These are phyloP conservation scores for Chloranthus sessilifolius DNA, from an alignment of 164 flowering plant genomes.

Conservation along the genomic window DNA sequence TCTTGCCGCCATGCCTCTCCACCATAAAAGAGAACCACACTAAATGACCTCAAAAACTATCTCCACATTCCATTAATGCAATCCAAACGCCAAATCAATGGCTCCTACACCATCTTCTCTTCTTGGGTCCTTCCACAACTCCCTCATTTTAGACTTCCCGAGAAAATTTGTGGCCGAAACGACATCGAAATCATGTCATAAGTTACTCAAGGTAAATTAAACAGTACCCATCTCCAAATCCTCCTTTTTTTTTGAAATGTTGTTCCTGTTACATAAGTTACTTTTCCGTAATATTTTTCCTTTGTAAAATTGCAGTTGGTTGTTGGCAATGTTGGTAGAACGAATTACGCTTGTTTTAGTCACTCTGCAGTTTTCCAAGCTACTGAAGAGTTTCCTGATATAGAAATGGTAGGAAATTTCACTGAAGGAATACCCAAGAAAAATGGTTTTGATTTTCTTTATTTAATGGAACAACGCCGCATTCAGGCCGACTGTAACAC, in stretches of 20 bases:
- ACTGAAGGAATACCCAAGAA: slow-evolving; percentile 2
- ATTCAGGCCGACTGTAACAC: slow-evolving; percentile 16
- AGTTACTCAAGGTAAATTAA: slow-evolving; percentile 20
- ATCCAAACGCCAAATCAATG: slow-evolving; percentile 15
- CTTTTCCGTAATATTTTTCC: neutral
- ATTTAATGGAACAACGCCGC: slow-evolving; percentile 23
- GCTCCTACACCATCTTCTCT: slow-evolving; percentile 10
- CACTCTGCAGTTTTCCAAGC: slow-evolving; percentile 8
- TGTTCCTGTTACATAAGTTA: neutral
- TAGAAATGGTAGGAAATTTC: slow-evolving; percentile 11
- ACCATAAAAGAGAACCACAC: neutral
- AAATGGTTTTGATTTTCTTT: slow-evolving; percentile 18
- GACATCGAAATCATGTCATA: slow-evolving; percentile 4
- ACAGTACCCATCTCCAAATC: neutral
- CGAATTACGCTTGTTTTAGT: slow-evolving; percentile 15
- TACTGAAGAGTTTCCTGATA: slow-evolving; percentile 12
- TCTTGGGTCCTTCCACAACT: slow-evolving; percentile 19
- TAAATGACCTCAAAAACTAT: neutral
- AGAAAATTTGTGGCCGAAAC: slow-evolving; percentile 6
- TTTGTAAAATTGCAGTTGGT: slow-evolving; percentile 18
- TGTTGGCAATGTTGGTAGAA: slow-evolving; percentile 15
- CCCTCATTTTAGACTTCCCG: slow-evolving; percentile 17
- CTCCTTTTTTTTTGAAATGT: neutral
- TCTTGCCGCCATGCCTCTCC: neutral
- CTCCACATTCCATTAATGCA: neutral